Base-by-base conservation (phyloP, 1,284 basidiomycete species). In the Sphaerobolus stellatus region DNA sequence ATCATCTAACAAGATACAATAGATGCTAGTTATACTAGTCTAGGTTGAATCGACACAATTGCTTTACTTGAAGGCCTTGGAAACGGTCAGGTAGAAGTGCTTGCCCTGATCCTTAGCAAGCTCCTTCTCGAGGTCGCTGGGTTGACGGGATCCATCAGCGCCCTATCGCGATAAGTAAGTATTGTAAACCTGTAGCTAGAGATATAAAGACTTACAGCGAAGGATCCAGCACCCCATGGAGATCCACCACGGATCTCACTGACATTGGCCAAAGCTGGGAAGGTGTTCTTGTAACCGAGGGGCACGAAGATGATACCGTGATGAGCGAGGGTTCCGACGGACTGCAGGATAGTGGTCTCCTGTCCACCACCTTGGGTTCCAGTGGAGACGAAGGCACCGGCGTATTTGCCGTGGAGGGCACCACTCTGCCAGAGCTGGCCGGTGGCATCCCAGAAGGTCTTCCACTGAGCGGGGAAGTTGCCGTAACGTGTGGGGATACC, bases 401-500 rank as follows among this genome's bases (percentile, higher is more conserved):
- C 92, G 71, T 88, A 90, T 75, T 97, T 98, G 65, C 90, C 92
- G 49, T 80, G 71, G 48, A 96, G 82, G 0, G 76, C 80, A 51
- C 90, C 90, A 9, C 66, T 59, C 13, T 75, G 79, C 94, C 94
- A 98, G 41, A 90, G 77, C 3, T 68, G 71, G 60, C 92, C 92
- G 11, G 92, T 94, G 4, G 78, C 69, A 67, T 97, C 94, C 84
- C 83, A 88, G 78, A 90, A 89, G 2, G 80, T 74, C 86, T 91
- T 75, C 56, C 70, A 54, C 24, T 54, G 53, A 11, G 53, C 53
- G 33, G 43, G 51, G 58, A 86, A 80, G 71, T 78, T 83, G 43
- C 88, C 88, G 64, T 77, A 88, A 58, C 88, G 84, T 38, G 92
- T 94, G 54, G 91, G 90, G 64, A 94, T 76, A 59, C 92, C 92